Evolutionary conservation across 805 yeast genomes (phyloP), one percentile per base, ranked within the genome.

Genomic region (Metschnikowia orientalis): DNA sequence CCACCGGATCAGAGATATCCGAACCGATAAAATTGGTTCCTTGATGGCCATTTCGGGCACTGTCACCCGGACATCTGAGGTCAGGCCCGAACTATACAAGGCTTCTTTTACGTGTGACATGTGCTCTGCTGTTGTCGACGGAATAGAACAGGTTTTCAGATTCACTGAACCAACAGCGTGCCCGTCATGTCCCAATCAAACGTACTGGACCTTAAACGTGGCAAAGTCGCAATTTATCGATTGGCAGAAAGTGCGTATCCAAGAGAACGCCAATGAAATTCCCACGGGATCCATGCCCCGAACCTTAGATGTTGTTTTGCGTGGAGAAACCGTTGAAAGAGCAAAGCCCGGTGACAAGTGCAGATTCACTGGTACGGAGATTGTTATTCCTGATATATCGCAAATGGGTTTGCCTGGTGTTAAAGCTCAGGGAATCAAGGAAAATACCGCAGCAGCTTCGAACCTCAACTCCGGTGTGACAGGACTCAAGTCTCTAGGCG

Each of bases 251-350:
- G 90, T 88, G 16, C 76, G 97, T 49, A 83, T 90, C 44, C 98
- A 90, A 57, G 98, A 90, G 54, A 92, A 90, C 52, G 80, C 97
- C n/a, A 83, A 71, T 48, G 97, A 90, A 59, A 90, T 90, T 37
- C 98, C 98, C 17, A 87, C 96, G 0, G 98, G 98, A 18, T 88
- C 97, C 3, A 90, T 90, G 98, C 98, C 98, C 16, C 77, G 98
- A 57, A 90, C 96, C 1, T 60, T 90, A 50, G 98, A 90, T 56
- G 90, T 90, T 15, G 83, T 90, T 32, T 62, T 90, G 38, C 72
- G 98, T 49, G 97, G 97, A 32, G 97, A 90, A 47, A 72, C 87
- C 34, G 97, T 92, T 6, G 98, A 90, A 54, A 72, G 88, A 45
- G 97, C 97, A 3, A 92, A 90, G 59, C 97, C 98, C 1, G 98